phyloP scores from a whole-genome alignment of 192 early-diverging fungal genomes.

The Coemansia sp. region DNA sequence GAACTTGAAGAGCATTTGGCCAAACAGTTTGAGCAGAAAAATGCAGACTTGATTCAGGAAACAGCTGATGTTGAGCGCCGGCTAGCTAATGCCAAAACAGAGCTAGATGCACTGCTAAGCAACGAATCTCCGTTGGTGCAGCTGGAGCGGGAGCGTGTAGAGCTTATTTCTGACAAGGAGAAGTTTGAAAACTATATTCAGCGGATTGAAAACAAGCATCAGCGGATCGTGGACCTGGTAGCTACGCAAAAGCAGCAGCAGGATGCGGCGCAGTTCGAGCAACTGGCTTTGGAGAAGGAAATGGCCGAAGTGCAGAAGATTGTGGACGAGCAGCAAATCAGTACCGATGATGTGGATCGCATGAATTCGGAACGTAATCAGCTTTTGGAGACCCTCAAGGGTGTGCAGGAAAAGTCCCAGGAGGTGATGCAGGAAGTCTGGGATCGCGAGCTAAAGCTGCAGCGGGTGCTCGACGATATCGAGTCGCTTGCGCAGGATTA shows the following conservation, averaged over 20 bases:
- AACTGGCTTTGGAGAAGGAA: slow-evolving; percentile 54
- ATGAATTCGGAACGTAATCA: slow-evolving; percentile 77
- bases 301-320: slow-evolving; percentile 57
- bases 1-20: slow-evolving; percentile 59
- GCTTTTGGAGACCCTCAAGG: slow-evolving; percentile 56
- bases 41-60: slow-evolving; percentile 57
- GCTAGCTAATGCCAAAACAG: slow-evolving; percentile 52
- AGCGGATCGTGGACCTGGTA: slow-evolving; percentile 49
- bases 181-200: slow-evolving; percentile 58
- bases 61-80: slow-evolving; percentile 55
- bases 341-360: slow-evolving; percentile 74
- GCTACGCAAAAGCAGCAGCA: slow-evolving; percentile 37
- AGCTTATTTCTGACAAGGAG: slow-evolving; percentile 58
- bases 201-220: slow-evolving; percentile 55
- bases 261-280: slow-evolving; percentile 47
- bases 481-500: slow-evolving; percentile 49
- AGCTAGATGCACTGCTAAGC: slow-evolving; percentile 32
- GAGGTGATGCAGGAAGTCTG: slow-evolving; percentile 59
- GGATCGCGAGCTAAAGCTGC: slow-evolving; percentile 67
- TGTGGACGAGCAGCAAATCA: slow-evolving; percentile 74
- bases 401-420: slow-evolving; percentile 55
- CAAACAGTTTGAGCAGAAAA: slow-evolving; percentile 63
- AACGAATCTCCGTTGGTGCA: slow-evolving; percentile 56
- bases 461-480: slow-evolving; percentile 66
- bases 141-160: slow-evolving; percentile 56